Evolutionary conservation across 129 eudicot species (phyloP), one percentile per base, ranked within the genome.

Genomic region (Gnaphalium uliginosum): DNA sequence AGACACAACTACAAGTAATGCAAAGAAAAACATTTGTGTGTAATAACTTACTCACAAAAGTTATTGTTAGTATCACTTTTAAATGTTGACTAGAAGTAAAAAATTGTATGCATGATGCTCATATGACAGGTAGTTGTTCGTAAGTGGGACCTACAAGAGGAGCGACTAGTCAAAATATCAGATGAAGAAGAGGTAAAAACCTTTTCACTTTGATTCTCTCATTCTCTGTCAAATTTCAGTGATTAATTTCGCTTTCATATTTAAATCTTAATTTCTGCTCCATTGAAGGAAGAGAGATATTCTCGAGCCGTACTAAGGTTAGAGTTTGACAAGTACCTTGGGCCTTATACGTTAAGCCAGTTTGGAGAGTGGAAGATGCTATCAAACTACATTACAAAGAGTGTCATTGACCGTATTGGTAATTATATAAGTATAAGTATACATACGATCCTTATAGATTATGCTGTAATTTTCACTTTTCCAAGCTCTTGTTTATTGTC

Each of bases 321-420:
- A 68, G 97, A 90, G 83, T 94, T 94, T 74, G 98, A 94, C 77
- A 83, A 77, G 78, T 86, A 87, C 61, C 93, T 93, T 30, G 98
- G 97, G 57, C 97, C 97, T 65, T 90, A 90, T 75, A 73, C 88
- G 41, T 63, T 88, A 78, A 83, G 68, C 72, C 89, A 82, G 39
- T 90, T 76, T 72, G 92, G 91, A 74, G 93, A 88, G 18, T 94
- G 98, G 98, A 90, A 83, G 50, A 75, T 75, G 61, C 66, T 94
- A 76, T 90, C 97, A 53, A 90, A 81, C 81, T 90, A 85, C 79
- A 89, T 94, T 78, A 87, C 97, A 19, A 83, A 85, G 88, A 86
- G 81, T 69, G 81, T 78, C 29, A 82, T 94, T 29, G 89, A 85
- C 72, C 87, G 91, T 24, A 78, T 90, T 61, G 97, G 97, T 94